Conservation (phyloP, 768 basidiomycete species). For the Erythrobasidium yunnanense region DNA sequence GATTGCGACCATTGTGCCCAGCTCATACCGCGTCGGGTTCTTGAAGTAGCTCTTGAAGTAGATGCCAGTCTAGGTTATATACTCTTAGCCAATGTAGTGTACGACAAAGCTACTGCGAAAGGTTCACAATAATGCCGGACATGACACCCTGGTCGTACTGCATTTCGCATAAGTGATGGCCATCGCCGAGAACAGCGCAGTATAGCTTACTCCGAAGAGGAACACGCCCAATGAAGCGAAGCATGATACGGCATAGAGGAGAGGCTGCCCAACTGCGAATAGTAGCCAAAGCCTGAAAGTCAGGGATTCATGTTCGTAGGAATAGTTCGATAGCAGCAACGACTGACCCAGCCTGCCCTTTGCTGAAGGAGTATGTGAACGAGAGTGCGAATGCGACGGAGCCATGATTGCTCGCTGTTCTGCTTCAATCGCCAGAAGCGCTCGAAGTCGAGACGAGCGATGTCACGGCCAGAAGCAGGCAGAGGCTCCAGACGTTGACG, state of each 20-base stretch:
- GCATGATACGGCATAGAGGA: conserved; percentile 25
- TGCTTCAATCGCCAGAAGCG: too few relatives aligned
- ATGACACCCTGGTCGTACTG: conserved; percentile 36
- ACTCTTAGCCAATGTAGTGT: neutral
- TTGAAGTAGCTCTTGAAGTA: conserved; percentile 73
- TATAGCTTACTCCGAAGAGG: neutral
- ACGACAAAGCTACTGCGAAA: neutral
- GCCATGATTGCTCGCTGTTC: neutral
- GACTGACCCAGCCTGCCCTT: neutral
- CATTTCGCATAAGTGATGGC: neutral
- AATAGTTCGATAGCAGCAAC: neutral
- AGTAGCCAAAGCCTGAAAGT: neutral
- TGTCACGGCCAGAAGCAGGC: too few relatives aligned
- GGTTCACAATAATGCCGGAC: conserved; percentile 56
- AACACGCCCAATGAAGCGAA: conserved; percentile 29
- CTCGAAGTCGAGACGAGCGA: too few relatives aligned
- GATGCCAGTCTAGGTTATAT: conserved; percentile 50
- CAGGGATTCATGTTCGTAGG: neutral
- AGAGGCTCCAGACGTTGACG: too few relatives aligned
- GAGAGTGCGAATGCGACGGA: neutral
- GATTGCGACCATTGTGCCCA: conserved; percentile 94
- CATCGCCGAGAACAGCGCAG: neutral
- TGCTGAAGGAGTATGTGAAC: neutral
- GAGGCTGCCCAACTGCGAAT: conserved; percentile 27
- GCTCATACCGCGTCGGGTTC: conserved; percentile 57